Evolutionary conservation across 129 eudicot species (phyloP).

Genomic region (sunflower (Helianthus annuus)): HanXRQr2.0-SUNRISE NC_035438.2:3523133-3523632

Average conservation of each 20-base stretch:
- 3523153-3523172: not conserved
- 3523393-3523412: not conserved
- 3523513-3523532: too few species aligned
- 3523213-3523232: constrained; percentile 26
- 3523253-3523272: constrained; percentile 44
- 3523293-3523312: constrained; percentile 16
- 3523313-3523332: constrained; percentile 16
- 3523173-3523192: constrained; percentile 11
- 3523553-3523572: too few species aligned
- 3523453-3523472: too few species aligned
- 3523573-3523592: too few species aligned
- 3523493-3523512: too few species aligned
- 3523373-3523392: not conserved
- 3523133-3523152: not conserved
- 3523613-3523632: too few species aligned
- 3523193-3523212: constrained; percentile 19
- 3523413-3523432: not conserved
- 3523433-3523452: not conserved
- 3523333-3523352: constrained; percentile 5
- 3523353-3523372: not conserved
- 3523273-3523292: constrained; percentile 39
- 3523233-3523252: constrained; percentile 39
- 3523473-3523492: too few species aligned
- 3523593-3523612: too few species aligned
- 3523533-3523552: too few species aligned